phyloP scores from a whole-genome alignment of 306 rosid genomes.

The Prosopis cineraria region DNA sequence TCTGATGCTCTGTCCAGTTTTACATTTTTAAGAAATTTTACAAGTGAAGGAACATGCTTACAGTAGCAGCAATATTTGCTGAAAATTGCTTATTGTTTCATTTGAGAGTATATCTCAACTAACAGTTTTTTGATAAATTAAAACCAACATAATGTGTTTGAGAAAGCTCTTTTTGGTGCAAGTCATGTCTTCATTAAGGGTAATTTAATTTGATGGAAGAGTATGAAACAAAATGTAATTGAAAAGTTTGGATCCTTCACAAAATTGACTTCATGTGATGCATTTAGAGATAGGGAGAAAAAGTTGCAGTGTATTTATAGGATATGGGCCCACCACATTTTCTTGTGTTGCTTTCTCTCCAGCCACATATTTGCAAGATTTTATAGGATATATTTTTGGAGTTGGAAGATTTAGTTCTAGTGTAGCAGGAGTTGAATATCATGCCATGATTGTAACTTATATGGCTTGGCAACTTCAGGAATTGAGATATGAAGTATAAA shows the following conservation, averaged over 20 bases:
- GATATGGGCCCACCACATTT: background rate
- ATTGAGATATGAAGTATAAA: background rate
- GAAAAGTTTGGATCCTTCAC: background rate
- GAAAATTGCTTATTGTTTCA: background rate
- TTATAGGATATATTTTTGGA: background rate
- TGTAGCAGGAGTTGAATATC: background rate
- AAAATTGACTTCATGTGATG: background rate
- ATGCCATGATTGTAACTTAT: background rate
- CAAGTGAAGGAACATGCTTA: background rate
- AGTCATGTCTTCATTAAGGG: background rate
- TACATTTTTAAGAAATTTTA: background rate
- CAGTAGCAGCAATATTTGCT: background rate
- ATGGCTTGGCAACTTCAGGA: background rate
- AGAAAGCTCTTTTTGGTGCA: slow-evolving; percentile 13
- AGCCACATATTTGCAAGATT: background rate
- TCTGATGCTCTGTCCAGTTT: slow-evolving; percentile 21
- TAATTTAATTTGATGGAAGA: background rate
- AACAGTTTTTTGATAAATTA: background rate
- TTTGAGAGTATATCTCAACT: background rate
- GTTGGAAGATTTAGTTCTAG: background rate
- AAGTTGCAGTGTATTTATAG: background rate
- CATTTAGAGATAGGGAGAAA: background rate
- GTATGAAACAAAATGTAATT: background rate
- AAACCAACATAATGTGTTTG: slow-evolving; percentile 8
- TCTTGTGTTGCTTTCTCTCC: background rate